Percentiles rank a stretch among this genome's conserved stretches.
Conservation (phyloP, 176 grass and related monocot genomes). For the Lolium perenne region DNA sequence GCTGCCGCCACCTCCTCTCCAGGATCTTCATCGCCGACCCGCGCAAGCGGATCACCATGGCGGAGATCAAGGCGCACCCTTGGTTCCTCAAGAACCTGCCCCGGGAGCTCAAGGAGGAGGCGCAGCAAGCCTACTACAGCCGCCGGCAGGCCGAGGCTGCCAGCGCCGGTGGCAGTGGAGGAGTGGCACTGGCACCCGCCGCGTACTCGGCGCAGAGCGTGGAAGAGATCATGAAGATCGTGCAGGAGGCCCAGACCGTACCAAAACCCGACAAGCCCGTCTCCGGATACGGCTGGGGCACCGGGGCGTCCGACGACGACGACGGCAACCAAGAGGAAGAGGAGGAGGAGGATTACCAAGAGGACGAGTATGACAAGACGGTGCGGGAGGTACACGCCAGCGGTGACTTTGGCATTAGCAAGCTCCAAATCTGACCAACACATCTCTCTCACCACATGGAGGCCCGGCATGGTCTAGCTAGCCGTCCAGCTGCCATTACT, state of each 20-base stretch:
- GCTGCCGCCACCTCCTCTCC: slow-evolving; percentile 79
- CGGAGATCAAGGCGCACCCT: slow-evolving; percentile 77
- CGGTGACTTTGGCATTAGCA: slow-evolving; percentile 61
- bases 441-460: not conserved
- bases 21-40: slow-evolving; percentile 81
- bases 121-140: slow-evolving; percentile 68
- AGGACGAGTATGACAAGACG: slow-evolving; percentile 79
- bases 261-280: slow-evolving; percentile 49
- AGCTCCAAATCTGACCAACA: slow-evolving; percentile 50
- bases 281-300: slow-evolving; percentile 61
- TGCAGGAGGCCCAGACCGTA: slow-evolving; percentile 71
- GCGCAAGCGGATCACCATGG: slow-evolving; percentile 71
- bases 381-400: slow-evolving; percentile 73
- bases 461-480: too few species aligned
- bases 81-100: slow-evolving; percentile 93
- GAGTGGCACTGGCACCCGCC: not conserved
- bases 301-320: slow-evolving; percentile 42
- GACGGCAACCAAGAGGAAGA: not conserved
- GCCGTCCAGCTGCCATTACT: too few species aligned
- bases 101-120: slow-evolving; percentile 76
- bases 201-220: slow-evolving; percentile 67
- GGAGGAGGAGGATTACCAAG: slow-evolving; percentile 30
- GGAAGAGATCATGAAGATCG: slow-evolving; percentile 78
- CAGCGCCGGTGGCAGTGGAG: not conserved
- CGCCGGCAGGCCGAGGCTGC: slow-evolving; percentile 13